Base-by-base conservation (phyloP, 768 basidiomycete genomes). In the Leccinum sublutescens region DNA sequence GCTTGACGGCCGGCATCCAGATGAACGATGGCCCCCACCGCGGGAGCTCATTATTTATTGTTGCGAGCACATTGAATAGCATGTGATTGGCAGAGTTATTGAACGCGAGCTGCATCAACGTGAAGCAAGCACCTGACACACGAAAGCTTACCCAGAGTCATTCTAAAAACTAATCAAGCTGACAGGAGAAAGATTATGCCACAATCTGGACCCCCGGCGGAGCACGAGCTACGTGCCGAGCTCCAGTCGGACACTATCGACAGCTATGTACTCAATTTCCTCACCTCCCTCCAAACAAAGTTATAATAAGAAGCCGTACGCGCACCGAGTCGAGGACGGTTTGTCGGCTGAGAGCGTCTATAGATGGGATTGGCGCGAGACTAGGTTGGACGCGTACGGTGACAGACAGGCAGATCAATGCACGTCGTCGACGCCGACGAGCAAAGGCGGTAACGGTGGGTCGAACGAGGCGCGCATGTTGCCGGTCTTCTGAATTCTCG, bases 351-450 rank as follows among this genome's bases (percentile, higher is more conserved):
- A 92, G 65, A 85, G 79, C 60, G 63, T 90, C 3, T 90, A 89
- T 69, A 78, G 80, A 57, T 79, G 90, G 31, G 91, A 92, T 69
- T 92, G 89, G 88, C 78, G 88, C 51, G 90, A 91, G 71, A 85
- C 86, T 2, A 78, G 89, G 53, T 67, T 86, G 23, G 64, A 64
- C 8, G 59, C 47, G 38, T 57, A 50, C 15, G 58, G 60, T 2
- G 64, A 72, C 14, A 59, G 63, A 33, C 63, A 60, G 12, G 57
- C 49, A 3, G 62, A 63, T 15, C 65, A 60, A 2, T 56, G 40
- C 2, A 43, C 38, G 29, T 52, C 61, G 17, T 36, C 55, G 49
- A 21, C 12, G 3, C 33, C 11, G 5, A 40, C 40, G 29, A 51
- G 50, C 1, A 68, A 62, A 62, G 12, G 31, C 31, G 10, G 33